Conservation (phyloP, 768 basidiomycete species). For the Sarcomyxa edulis region DNA sequence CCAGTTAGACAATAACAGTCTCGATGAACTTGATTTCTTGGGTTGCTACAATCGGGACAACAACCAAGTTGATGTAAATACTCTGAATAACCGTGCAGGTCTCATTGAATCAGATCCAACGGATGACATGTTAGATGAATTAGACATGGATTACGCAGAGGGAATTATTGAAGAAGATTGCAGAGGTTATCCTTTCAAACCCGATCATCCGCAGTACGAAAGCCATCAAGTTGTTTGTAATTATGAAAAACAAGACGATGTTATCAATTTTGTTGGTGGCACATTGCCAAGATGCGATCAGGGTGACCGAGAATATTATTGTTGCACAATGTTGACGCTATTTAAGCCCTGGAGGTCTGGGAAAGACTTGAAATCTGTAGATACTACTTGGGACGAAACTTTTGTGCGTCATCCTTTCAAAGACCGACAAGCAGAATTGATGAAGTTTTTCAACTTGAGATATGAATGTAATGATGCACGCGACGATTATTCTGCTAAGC, state of each 20-base stretch:
- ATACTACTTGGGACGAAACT: constrained; percentile 19
- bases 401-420: constrained; percentile 15
- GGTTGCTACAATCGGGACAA: constrained; percentile 19
- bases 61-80: too few relatives aligned
- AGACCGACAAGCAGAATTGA: constrained; percentile 10
- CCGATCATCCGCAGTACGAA: constrained; percentile 10
- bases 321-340: constrained; percentile 22
- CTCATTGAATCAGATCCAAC: too few relatives aligned
- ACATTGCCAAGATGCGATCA: constrained; percentile 22
- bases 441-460: constrained; percentile 23
- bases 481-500: constrained; percentile 22
- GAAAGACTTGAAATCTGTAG: constrained; percentile 13
- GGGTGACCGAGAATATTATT: constrained; percentile 25
- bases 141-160: too few relatives aligned
- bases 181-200: constrained; percentile 14
- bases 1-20: too few relatives aligned
- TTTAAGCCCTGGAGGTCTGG: constrained; percentile 25
- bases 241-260: neutral
- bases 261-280: constrained; percentile 26
- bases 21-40: too few relatives aligned
- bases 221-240: neutral
- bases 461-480: constrained; percentile 31
- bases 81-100: too few relatives aligned
- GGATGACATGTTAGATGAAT: too few relatives aligned
- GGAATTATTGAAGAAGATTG: constrained; percentile 25